A percentile compares a stretch with the other conserved stretches of the same genome.
These are phyloP conservation scores for Eucalyptus regnans DNA, from an alignment of 345 rosid species.

Conservation along the genomic window DNA sequence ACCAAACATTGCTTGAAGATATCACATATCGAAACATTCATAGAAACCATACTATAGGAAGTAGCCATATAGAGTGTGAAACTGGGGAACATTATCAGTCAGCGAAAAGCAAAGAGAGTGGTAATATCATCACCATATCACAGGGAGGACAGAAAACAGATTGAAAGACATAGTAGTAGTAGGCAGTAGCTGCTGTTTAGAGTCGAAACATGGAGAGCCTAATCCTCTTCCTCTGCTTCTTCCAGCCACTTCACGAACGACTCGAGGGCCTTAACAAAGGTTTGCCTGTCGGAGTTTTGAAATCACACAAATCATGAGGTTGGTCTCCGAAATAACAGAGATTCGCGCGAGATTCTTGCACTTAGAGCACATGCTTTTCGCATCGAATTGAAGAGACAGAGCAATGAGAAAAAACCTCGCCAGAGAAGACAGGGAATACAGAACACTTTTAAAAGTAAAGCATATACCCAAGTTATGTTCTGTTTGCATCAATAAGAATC, in stretches of 20 bases:
- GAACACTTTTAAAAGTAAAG: background rate
- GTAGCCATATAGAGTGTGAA: background rate
- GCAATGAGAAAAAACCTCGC: background rate
- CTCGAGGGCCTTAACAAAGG: conserved; percentile 85
- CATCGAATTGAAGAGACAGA: background rate
- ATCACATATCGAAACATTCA: background rate
- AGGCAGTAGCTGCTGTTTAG: background rate
- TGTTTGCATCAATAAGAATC: background rate
- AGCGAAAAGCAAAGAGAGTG: background rate
- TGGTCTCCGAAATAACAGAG: background rate
- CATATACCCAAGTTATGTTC: background rate
- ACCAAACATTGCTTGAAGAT: background rate
- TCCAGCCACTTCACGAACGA: conserved; percentile 98
- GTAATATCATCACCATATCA: background rate
- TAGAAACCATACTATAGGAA: background rate
- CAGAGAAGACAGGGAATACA: background rate
- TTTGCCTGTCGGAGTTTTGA: conserved; percentile 36
- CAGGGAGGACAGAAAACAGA: background rate
- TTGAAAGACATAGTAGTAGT: background rate
- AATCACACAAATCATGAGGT: background rate
- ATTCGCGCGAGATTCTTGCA: background rate
- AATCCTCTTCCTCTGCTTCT: conserved; percentile 97
- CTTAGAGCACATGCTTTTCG: background rate
- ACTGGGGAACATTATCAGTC: background rate
- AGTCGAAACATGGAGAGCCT: background rate